Percentiles rank a stretch among this genome's conserved stretches.
Conservation (phyloP, 2,329 filamentous ascomycete genomes). For the Emergomyces orientalis region DNA sequence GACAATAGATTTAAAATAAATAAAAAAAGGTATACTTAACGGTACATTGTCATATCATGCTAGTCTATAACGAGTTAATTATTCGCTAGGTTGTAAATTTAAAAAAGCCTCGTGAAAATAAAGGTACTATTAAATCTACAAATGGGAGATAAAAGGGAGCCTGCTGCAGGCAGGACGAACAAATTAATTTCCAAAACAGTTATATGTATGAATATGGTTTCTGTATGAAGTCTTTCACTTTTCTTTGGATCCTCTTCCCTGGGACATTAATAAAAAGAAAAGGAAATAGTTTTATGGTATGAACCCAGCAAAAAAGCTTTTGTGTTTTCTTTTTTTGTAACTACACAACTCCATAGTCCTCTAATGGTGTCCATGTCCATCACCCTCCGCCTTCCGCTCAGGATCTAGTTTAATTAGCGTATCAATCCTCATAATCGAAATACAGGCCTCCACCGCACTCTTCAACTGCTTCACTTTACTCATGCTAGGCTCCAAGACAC, state of each 20-base stretch:
- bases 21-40: background rate
- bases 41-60: background rate
- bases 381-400: constrained; percentile 65
- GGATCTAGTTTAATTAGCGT: constrained; percentile 97
- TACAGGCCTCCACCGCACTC: constrained; percentile 95
- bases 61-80: background rate
- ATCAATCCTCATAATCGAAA: constrained; percentile 98
- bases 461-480: constrained; percentile 98
- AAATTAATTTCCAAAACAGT: background rate
- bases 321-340: constrained; percentile 20
- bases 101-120: background rate
- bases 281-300: background rate
- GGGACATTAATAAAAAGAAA: background rate
- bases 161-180: background rate
- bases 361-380: constrained; percentile 71
- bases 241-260: background rate
- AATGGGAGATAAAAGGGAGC: background rate
- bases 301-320: background rate
- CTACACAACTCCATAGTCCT: constrained; percentile 28
- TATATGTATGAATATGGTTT: background rate
- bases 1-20: background rate
- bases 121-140: background rate
- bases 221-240: background rate
- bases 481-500: constrained; percentile 92
- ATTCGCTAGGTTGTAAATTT: background rate